Base-by-base conservation (phyloP, 441 rosid species). In the Corymbia calophylla region DNA sequence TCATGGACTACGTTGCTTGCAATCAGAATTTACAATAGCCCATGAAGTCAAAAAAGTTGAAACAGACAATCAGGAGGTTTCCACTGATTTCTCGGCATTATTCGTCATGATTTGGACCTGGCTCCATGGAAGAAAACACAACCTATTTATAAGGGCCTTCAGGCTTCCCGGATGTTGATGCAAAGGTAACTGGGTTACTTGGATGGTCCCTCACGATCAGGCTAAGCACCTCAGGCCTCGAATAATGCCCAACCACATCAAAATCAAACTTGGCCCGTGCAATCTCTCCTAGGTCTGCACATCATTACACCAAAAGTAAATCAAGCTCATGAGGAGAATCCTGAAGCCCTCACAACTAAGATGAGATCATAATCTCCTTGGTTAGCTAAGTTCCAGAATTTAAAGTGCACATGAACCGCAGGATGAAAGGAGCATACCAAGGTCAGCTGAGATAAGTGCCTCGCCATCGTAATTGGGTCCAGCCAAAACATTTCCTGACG, bases 191-290 rank as follows among this genome's bases (percentile, higher is more conserved):
- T 4, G 99, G 93, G 68, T 90, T 93, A 77, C 95, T 90, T 70
- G 98, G 97, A 90, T 97, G 95, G 91, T 97, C 98, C 90, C 90
- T 96, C 91, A 97, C 97, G 35, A 93, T 95, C 93, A 98, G 94
- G 93, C 97, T 97, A 88, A 98, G 95, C 88, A 98, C 96, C 92
- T 98, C 99, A 51, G 99, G 98, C 87, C 99, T 97, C 62, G 99
- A 91, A 92, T 96, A 97, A 89, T 96, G 99, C 82, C 99, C 99
- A 7, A 98, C 98, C 93, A 96, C 99, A 89, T 97, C 99, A 31
- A 97, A 97, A 91, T 95, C 98, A 73, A 98, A 97, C 88, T 98
- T 98, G 39, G 98, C 99, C 47, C 96, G 88, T 4, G 96, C 95
- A 92, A 98, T 95, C 90, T 98, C 99, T 88, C 99, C 99, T 85